A percentile compares a stretch with the other conserved stretches of the same genome.
Conservation (phyloP, 257 asterid species). For the Vinca minor region DNA sequence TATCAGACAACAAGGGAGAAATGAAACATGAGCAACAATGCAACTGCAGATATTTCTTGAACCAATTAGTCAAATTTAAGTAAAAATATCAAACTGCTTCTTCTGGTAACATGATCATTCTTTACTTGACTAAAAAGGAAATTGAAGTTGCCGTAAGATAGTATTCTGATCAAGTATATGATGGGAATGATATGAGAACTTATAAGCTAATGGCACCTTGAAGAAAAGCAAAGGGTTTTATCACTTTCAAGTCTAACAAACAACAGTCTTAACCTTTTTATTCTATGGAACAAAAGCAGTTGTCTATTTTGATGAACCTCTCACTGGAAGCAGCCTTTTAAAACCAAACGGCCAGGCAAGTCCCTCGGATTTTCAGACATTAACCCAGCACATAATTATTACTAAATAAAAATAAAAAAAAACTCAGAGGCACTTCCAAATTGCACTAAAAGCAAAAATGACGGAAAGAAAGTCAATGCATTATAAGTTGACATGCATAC, state of each 20-base stretch:
- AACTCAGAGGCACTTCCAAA: neutral
- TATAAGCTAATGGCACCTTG: neutral
- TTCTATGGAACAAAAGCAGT: too few species aligned
- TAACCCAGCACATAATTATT: too few species aligned
- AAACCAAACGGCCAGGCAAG: neutral
- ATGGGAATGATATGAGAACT: neutral
- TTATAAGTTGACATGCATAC: neutral
- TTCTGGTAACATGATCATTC: neutral
- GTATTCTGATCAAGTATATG: neutral
- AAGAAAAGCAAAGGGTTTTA: neutral
- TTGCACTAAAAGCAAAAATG: neutral
- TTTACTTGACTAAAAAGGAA: neutral
- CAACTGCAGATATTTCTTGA: neutral
- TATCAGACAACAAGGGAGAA: neutral
- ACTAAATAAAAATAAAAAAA: neutral
- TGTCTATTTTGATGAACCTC: neutral
- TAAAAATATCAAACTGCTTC: neutral
- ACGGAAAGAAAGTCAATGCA: neutral
- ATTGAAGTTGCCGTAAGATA: neutral
- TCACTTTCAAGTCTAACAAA: neutral
- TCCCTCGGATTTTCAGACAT: neutral
- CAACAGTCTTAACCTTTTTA: too few species aligned
- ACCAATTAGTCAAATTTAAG: neutral
- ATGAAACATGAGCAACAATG: constrained; percentile 1
- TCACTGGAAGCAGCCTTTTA: neutral